Evolutionary conservation across 192 early-diverging fungal species (phyloP), one percentile per base, ranked within the genome.

Genomic region (Pilobolus umbonatus): DNA sequence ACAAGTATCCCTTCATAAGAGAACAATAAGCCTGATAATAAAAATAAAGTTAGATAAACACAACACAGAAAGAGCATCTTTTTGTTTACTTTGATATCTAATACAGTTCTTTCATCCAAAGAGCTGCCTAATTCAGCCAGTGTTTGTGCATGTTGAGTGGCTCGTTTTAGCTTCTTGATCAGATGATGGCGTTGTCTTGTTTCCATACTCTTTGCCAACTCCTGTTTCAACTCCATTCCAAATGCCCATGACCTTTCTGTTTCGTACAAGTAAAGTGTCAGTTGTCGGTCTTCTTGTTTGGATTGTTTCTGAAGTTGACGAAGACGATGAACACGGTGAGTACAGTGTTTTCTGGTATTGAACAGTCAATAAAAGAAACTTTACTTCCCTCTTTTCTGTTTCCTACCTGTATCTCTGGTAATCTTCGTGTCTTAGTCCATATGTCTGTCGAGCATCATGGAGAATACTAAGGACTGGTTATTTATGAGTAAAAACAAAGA

Each of bases 371-470:
- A 44, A 26, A 19, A 5, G 12, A 17, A 14, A 31, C 14, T 36
- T 9, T n/a, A 15, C 35, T 54, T 14, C 15, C 19, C 15, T 11
- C 1, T 15, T 42, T 42, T 11, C 5, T 1, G 40, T 42, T 3
- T 11, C 5, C 5, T 71, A 80, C 79, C 83, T 67, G 65, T 93
- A 93, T 9, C 88, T 81, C 24, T 81, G 69, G 52, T 91, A 90
- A 60, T 93, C 90, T 55, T 90, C 78, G 48, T 89, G 89, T 56
- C 89, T 76, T 21, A 93, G 66, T 21, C 90, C 90, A 70, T 91
- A 85, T 34, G 80, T 80, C 63, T 83, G 82, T 32, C 90, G 74
- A 10, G 80, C 79, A n/a, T 88, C 85, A 60, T 77, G 78, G 2
- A 71, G 77, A 28, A 78, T 39, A 7, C 69, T 57, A 39, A 84